A percentile compares a stretch with the other conserved stretches of the same genome.
phyloP scores from a whole-genome alignment of 2,329 filamentous ascomycete genomes.

The Trichophyton rubrum region DNA sequence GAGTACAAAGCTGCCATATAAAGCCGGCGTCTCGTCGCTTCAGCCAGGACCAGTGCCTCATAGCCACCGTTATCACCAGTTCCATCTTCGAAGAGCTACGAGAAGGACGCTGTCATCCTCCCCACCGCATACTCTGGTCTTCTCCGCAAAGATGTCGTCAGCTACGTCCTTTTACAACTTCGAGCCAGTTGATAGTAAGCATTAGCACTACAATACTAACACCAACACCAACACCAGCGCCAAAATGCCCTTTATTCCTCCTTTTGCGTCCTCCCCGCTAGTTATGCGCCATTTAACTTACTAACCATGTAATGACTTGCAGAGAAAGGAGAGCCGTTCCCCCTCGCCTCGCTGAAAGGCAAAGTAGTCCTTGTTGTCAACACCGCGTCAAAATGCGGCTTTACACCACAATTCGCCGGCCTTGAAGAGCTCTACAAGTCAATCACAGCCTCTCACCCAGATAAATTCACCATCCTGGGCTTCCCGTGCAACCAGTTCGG shows the following conservation, averaged over 20 bases:
- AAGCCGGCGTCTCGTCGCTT: not conserved
- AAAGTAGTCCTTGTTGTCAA: conserved; percentile 96
- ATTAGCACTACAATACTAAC: not conserved
- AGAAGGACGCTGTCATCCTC: not conserved
- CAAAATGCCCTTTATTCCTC: too few relatives aligned
- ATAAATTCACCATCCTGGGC: conserved; percentile 76
- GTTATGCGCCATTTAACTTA: conserved; percentile 8
- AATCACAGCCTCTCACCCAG: conserved; percentile 54
- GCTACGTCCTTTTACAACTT: conserved; percentile 43
- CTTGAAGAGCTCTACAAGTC: conserved; percentile 83
- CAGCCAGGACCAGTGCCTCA: not conserved
- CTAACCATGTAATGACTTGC: conserved; percentile 12
- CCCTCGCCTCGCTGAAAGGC: conserved; percentile 61
- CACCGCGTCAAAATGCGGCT: conserved; percentile 96
- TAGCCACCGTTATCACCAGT: not conserved
- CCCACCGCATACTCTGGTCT: not conserved
- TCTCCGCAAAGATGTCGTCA: conserved; percentile 11
- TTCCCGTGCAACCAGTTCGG: conserved; percentile 99
- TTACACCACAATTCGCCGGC: conserved; percentile 87
- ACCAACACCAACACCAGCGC: too few relatives aligned
- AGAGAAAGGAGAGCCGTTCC: conserved; percentile 63
- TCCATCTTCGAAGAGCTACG: not conserved
- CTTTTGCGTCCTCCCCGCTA: not conserved
- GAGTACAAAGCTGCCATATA: not conserved
- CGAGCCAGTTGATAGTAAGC: conserved; percentile 45